Base-by-base conservation (phyloP, 2,329 filamentous ascomycete genomes). In the Penicillium brasilianum region DNA sequence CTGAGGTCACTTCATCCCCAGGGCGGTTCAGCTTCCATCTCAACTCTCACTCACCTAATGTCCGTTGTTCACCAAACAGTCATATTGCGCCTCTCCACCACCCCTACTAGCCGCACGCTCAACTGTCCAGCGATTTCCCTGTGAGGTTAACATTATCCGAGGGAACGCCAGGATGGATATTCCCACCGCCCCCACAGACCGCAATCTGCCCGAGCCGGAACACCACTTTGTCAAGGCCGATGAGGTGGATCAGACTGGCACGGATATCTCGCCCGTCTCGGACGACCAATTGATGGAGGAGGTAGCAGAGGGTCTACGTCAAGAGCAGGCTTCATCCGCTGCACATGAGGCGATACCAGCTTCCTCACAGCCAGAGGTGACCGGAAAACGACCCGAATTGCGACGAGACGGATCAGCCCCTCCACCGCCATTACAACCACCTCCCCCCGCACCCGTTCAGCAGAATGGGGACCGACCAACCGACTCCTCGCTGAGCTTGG, bases 401-500 rank as follows among this genome's bases (percentile, higher is more conserved):
- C 72, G 72, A 48, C 75, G 76, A 51, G 76, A 78, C 62, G 61
- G 59, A 41, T 68, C 72, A 48, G 75, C 75, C 48, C 76, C 77
- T 25, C 80, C 81, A 49, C 80, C 80, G 9, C 78, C 79, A 20
- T 63, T 75, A 39, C 78, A 80, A 57, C 80, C 81, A 28, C 80
- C 81, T 25, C 80, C 80, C 30, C 78, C 80, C 34, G 76, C 81
- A 34, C 81, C 80, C 14, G 71, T 76, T 43, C 76, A 79, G 57
- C 76, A 77, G 51, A 69, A 70, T 60, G 58, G 66, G 41, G 74
- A 77, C 51, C 68, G 71, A 51, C 66, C 86, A 72, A 75, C 81
- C 25, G 90, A 93, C 77, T 93, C 90, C n/a, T 82, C 90, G 16
- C 82, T 94, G 30, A 93, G 90, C 36, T 80, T 94, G 46, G 84